Evolutionary conservation across 371 early-diverging fungal species (phyloP).

Genomic region (Rhizomucor pusillus): DNA sequence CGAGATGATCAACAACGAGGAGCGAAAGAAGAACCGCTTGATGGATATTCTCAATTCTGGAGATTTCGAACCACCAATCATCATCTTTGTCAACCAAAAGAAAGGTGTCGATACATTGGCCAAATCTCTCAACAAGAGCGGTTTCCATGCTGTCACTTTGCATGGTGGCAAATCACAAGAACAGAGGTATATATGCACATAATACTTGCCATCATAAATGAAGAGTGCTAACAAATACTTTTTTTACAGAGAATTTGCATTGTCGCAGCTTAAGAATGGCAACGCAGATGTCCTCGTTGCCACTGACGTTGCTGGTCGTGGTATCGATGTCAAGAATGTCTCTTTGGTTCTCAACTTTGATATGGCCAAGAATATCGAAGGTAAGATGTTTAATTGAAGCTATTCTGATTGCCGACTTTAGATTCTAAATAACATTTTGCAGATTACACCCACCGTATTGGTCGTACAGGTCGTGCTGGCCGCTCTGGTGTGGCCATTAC

Average conservation of each 20-base stretch:
- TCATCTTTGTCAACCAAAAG: slow-evolving; percentile 98
- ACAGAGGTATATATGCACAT: slow-evolving; percentile 58
- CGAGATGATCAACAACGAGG: slow-evolving; percentile 89
- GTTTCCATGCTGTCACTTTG: slow-evolving; percentile 73
- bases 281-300: slow-evolving; percentile 83
- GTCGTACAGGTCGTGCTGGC: slow-evolving; percentile 98
- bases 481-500: slow-evolving; percentile 92
- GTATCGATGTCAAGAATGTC: slow-evolving; percentile 98
- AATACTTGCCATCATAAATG: neutral
- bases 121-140: slow-evolving; percentile 67
- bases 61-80: slow-evolving; percentile 81
- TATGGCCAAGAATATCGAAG: slow-evolving; percentile 96
- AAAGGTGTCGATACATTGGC: slow-evolving; percentile 77
- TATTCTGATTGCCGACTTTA: neutral
- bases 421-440: too few relatives aligned
- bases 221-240: neutral
- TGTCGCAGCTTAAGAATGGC: slow-evolving; percentile 74
- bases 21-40: slow-evolving; percentile 79
- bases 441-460: slow-evolving; percentile 97
- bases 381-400: slow-evolving; percentile 39
- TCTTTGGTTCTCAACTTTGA: slow-evolving; percentile 97
- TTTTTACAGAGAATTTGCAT: slow-evolving; percentile 56
- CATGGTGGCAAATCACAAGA: slow-evolving; percentile 98
- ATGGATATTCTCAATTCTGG: slow-evolving; percentile 69
- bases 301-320: slow-evolving; percentile 98